Percentiles rank a stretch among this genome's conserved stretches.
Conservation (phyloP, 768 basidiomycete genomes). For the Panellus pusillus region DNA sequence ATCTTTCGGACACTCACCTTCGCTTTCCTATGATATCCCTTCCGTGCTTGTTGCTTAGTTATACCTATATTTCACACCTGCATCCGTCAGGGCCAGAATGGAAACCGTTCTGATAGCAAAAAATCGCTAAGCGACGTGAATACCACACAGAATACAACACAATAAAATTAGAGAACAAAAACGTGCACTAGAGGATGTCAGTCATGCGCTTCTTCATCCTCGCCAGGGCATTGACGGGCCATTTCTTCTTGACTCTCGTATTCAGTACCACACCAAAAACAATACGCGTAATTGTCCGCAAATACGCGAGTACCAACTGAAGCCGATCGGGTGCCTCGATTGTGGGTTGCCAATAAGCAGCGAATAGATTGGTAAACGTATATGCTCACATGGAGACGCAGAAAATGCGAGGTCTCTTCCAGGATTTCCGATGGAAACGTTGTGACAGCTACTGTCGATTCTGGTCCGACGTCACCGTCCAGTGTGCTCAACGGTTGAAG, state of each 20-base stretch:
- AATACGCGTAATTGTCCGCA: constrained; percentile 75
- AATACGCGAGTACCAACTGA: constrained; percentile 64
- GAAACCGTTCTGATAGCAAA: constrained; percentile 9
- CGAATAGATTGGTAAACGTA: constrained; percentile 3
- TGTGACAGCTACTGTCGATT: constrained; percentile 27
- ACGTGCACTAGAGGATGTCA: constrained; percentile 31
- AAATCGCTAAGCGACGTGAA: constrained; percentile 14
- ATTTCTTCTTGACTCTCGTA: constrained; percentile 66
- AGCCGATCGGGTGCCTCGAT: constrained; percentile 71
- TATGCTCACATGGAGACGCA: constrained; percentile 58
- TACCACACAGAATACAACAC: too few relatives aligned
- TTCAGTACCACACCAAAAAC: constrained; percentile 86
- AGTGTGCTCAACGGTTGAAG: constrained; percentile 52
- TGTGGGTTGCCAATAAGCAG: constrained; percentile 13
- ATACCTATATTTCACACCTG: constrained; percentile 1
- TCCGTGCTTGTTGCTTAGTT: constrained; percentile 15
- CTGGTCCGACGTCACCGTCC: constrained; percentile 28
- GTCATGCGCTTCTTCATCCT: constrained; percentile 78
- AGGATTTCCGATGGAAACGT: constrained; percentile 55
- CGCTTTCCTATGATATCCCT: constrained; percentile 18
- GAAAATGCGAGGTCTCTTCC: constrained; percentile 66
- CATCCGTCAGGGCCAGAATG: constrained; percentile 12
- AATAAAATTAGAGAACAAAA: not conserved
- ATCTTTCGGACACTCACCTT: constrained; percentile 16
- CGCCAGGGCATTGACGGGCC: constrained; percentile 67